Percentiles rank a stretch among this genome's conserved stretches.
These are phyloP conservation scores for Rhynchosporium secalis DNA, from an alignment of 2,329 filamentous ascomycete genomes.

Conservation along the genomic window DNA sequence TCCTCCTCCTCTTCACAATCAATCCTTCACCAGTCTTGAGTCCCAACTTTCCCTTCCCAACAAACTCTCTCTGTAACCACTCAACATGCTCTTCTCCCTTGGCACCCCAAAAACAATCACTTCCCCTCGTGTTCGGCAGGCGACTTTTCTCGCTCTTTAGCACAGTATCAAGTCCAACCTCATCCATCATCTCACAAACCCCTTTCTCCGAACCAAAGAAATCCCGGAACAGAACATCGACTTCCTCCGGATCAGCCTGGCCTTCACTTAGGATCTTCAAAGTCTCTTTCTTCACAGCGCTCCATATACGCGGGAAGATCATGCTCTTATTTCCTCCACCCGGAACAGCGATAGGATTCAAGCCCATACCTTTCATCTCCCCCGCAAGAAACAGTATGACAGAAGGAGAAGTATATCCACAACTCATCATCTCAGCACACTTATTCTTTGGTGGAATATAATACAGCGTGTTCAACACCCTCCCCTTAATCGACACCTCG, in stretches of 20 bases:
- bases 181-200: slow-evolving; percentile 45
- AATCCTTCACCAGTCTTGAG: slow-evolving; percentile 39
- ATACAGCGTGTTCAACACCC: slow-evolving; percentile 47
- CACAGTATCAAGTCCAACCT: slow-evolving; percentile 44
- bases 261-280: slow-evolving; percentile 41
- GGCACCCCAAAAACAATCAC: slow-evolving; percentile 10
- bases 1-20: slow-evolving; percentile 7
- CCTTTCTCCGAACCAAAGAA: slow-evolving; percentile 40
- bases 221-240: slow-evolving; percentile 41
- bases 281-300: slow-evolving; percentile 44
- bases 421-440: slow-evolving; percentile 44
- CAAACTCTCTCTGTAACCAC: slow-evolving; percentile 38
- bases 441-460: slow-evolving; percentile 38
- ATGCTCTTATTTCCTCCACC: slow-evolving; percentile 41
- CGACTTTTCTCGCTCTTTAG: slow-evolving; percentile 44
- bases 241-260: slow-evolving; percentile 41
- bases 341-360: slow-evolving; percentile 42
- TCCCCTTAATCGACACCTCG: slow-evolving; percentile 39
- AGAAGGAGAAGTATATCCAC: slow-evolving; percentile 38
- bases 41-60: slow-evolving; percentile 39
- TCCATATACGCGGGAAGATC: slow-evolving; percentile 45
- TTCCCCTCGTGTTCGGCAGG: slow-evolving; percentile 29
- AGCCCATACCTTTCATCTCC: slow-evolving; percentile 39
- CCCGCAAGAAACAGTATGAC: slow-evolving; percentile 38
- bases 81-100: slow-evolving; percentile 25